Conservation (phyloP, 371 early-diverging fungal genomes). For the Smittium culicis region DNA sequence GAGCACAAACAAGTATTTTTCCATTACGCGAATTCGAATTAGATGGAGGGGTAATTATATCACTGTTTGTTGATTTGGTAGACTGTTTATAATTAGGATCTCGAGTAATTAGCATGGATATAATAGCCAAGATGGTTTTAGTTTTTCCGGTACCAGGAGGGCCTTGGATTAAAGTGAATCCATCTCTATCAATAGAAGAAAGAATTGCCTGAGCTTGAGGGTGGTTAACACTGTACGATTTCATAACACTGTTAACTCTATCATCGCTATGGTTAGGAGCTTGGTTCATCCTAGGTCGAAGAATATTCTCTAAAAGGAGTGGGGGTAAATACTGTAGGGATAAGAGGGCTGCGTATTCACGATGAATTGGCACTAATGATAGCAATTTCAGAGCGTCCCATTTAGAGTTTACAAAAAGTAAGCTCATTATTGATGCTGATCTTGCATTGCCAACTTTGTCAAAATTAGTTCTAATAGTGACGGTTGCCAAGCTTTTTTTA, state of each 20-base stretch:
- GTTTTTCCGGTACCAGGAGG: constrained; percentile 90
- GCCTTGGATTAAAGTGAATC: constrained; percentile 85
- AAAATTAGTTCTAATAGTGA: constrained; percentile 27
- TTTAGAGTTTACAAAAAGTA: constrained; percentile 22
- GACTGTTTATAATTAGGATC: not conserved
- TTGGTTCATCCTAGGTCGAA: constrained; percentile 24
- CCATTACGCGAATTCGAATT: constrained; percentile 16
- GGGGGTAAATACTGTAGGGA: constrained; percentile 42
- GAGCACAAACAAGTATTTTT: constrained; percentile 84
- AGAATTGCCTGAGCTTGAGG: constrained; percentile 81
- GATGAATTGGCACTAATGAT: constrained; percentile 53
- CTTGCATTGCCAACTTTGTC: constrained; percentile 36
- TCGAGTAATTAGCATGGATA: constrained; percentile 46
- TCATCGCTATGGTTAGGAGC: not conserved
- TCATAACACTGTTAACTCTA: constrained; percentile 38
- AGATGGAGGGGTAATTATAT: constrained; percentile 19
- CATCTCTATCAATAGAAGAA: constrained; percentile 47
- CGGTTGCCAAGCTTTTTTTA: constrained; percentile 29
- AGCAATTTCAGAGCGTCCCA: constrained; percentile 34
- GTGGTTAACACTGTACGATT: constrained; percentile 58
- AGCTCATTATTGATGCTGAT: constrained; percentile 20
- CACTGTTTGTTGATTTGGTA: too few relatives aligned
- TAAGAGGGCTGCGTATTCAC: constrained; percentile 71
- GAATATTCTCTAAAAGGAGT: constrained; percentile 45
- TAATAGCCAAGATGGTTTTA: constrained; percentile 72